A percentile compares a stretch with the other conserved stretches of the same genome.
phyloP scores from a whole-genome alignment of 306 rosid species.

The Crataegus laevigata region DNA sequence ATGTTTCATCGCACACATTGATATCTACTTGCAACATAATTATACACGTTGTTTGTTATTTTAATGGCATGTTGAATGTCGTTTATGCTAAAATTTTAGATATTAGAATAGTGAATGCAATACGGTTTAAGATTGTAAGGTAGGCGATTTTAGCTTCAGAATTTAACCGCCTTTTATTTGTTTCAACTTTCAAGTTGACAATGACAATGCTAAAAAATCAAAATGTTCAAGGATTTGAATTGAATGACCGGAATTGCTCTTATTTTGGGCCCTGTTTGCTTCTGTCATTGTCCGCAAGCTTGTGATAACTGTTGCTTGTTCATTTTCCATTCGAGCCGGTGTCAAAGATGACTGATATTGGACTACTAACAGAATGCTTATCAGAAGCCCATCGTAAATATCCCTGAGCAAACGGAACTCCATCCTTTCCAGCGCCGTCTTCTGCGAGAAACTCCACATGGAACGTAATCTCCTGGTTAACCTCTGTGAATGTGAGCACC shows the following conservation, averaged over 20 bases:
- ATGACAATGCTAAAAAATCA: too few relatives aligned
- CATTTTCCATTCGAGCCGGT: neutral
- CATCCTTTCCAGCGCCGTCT: neutral
- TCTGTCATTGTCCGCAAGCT: neutral
- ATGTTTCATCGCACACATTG: too few relatives aligned
- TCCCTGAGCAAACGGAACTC: conserved; percentile 27
- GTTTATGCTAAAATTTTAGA: too few relatives aligned
- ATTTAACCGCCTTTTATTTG: too few relatives aligned
- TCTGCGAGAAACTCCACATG: conserved; percentile 14
- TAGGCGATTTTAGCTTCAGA: too few relatives aligned
- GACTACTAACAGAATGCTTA: conserved; percentile 18
- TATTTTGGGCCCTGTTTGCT: neutral
- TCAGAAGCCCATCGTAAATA: conserved; percentile 41
- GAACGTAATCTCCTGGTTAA: conserved; percentile 35
- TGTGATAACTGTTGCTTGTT: neutral
- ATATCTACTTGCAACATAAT: too few relatives aligned
- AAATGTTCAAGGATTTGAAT: neutral
- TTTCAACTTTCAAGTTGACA: too few relatives aligned
- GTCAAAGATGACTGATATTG: neutral
- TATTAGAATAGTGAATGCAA: too few relatives aligned
- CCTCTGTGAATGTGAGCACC: conserved; percentile 26
- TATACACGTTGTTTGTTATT: too few relatives aligned
- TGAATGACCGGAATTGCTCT: neutral
- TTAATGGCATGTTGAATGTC: too few relatives aligned
- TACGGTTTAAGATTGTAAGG: too few relatives aligned